Base-by-base conservation (phyloP, 139 green algal genomes). In the Picochlorum sp. region DNA sequence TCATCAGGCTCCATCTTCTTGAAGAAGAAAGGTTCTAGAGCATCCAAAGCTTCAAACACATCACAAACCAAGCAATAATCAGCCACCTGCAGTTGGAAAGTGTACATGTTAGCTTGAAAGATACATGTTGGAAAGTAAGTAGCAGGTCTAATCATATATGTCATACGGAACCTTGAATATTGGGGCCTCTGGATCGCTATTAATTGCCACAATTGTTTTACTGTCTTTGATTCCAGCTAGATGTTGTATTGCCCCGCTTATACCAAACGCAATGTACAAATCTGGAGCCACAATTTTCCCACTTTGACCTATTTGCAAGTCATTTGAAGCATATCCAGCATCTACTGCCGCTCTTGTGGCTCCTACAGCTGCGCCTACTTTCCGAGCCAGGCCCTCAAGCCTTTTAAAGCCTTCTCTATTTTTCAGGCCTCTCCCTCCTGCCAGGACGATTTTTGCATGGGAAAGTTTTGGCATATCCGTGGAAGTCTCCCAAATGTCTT, bases 241-340 rank as follows among this genome's bases (percentile, higher is more conserved):
- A 63, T 97, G 90, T 73, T 97, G 90, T 47, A 96, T 96, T 22
- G 90, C 90, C 1, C 90, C 90, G 20, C 77, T 90, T 69, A 97
- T 95, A 52, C 90, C 90, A 8, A 95, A 56, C 1, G 86, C 90
- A 14, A 97, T 83, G 77, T 97, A 97, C 54, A 96, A 67, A 33
- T 96, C 76, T 1, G 90, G 90, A 0, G 90, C 88, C 20, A 97
- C 85, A 36, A 96, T 81, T 73, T 96, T 96, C 45, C 90, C 90
- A 1, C 90, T 97, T 70, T 97, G 90, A 7, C 90, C 89, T 7
- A 96, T 85, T 89, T 96, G 84, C 61, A 94, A 66, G 66, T 96
- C 86, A 63, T 97, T 96, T 20, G 88, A 57, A 3, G 81, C 82
- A 33, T 78, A 85, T 2, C 90, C 89, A 1, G 85, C 86, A 51